Percentiles rank a stretch among this genome's conserved stretches.
Conservation (phyloP, 2,329 filamentous ascomycete genomes). For the Albifimbria verrucaria region DNA sequence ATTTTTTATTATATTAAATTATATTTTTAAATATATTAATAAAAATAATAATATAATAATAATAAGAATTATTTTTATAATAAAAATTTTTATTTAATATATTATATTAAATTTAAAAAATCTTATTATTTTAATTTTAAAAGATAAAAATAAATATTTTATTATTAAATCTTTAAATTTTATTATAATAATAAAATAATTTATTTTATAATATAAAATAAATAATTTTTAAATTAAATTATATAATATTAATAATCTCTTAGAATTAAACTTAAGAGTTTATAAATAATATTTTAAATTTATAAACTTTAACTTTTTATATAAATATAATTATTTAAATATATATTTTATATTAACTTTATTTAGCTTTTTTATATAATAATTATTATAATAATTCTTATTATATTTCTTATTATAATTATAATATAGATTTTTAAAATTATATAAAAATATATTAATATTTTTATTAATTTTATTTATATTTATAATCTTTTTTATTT, state of each 20-base stretch:
- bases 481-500: not conserved
- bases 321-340: not conserved
- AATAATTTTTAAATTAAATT: not conserved
- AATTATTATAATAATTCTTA: not conserved
- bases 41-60: conserved; percentile 4
- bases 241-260: not conserved
- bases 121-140: not conserved
- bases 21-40: not conserved
- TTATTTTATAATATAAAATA: not conserved
- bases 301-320: not conserved
- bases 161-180: not conserved
- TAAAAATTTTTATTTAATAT: not conserved
- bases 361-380: not conserved
- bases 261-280: too few species aligned
- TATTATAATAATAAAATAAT: not conserved
- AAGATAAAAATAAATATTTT: not conserved
- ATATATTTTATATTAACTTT: not conserved
- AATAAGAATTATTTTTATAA: conserved; percentile 1
- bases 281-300: not conserved
- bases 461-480: not conserved
- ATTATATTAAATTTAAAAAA: not conserved
- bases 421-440: conserved; percentile 1
- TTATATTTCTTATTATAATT: not conserved
- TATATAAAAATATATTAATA: too few species aligned
- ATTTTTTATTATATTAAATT: not conserved